Base-by-base conservation (phyloP, 2,329 filamentous ascomycete genomes). In the Cordyceps fumosorosea region DNA sequence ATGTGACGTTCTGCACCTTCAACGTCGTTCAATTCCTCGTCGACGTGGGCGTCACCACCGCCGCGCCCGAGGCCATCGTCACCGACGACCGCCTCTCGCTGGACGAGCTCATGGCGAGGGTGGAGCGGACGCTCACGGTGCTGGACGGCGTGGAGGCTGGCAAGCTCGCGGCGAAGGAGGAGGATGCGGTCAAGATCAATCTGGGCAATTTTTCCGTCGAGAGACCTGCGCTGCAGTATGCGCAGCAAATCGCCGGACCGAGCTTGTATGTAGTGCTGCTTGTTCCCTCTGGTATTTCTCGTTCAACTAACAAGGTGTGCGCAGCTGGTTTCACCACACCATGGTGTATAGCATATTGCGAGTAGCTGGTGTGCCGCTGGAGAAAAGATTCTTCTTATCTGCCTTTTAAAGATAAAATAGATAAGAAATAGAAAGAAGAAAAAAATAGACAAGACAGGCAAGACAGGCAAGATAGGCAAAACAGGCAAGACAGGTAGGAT, bases 311-410 rank as follows among this genome's bases (percentile, higher is more conserved):
- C 29, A 3, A 14, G 10, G 18, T 10, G 5, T 29, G 8, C 5
- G 5, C 3, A 59, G 56, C 22, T 59, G 47, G 56, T 59, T 59
- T 59, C 56, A 44, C 34, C 56, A 59, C 56, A 42, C 22, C 1
- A 52, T 52, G 47, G 56, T 59, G 10, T 59, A 52, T n/a, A 52
- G 56, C 22, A 44, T 37, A 10, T 48, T 59, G 8, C 34, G 47
- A 3, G 45, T 52, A 26, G 32, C 51, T 3, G 56, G 47, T 24
- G 56, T 59, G 22, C 56, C 56, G 7, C 16, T 59, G n/a, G 56
- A 59, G 5, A 59, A 59, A 24, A 34, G 34, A 14, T 0, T 52
- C 4, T 59, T 52, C 16, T 22, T 44, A 4, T 51, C 20, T 22
- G 56, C 56, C 2, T 59, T 59, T 11, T 58, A 22, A n/a, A 2